Base-by-base conservation (phyloP, 2,329 filamentous ascomycete genomes). In the Colletotrichum ledebouriae region DNA sequence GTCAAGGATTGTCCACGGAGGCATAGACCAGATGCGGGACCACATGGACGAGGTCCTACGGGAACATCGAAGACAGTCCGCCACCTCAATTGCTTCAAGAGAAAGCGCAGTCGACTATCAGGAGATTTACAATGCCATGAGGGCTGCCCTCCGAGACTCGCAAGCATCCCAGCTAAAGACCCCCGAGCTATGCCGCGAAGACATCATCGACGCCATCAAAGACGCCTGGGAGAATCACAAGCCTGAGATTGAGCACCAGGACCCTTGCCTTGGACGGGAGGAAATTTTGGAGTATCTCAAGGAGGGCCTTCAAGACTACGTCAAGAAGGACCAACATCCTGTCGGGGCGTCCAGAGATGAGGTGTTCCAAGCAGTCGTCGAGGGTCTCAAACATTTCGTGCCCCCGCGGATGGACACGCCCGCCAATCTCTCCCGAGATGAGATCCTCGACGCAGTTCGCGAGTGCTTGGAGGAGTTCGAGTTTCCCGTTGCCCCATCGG, bases 141-240 rank as follows among this genome's bases (percentile, higher is more conserved):
- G 92, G 72, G 89, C 90, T 62, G 94, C 94, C 10, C 82, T 90
- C 29, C 86, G 87, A 70, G 91, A 92, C 72, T 84, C 87, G 5
- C 84, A 89, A 63, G 82, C 83, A 3, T 79, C 77, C 34, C 79
- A 84, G 72, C 29, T 78, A 83, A 59, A 80, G 76, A 82, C 80
- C 42, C 81, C 80, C 10, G 80, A 83, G n/a, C 80, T 93, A 53
- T 90, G 89, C 73, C 89, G 92, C 72, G 93, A 97, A 56, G 93
- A 97, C 67, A 93, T 98, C 41, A 87, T 98, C 2, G 87, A 92
- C 33, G 94, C 94, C 3, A 92, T 98, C 13, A 90, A 90, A 73
- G 94, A 97, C 73, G 95, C 94, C 1, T 97, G 94, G 89, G 95
- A 98, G 76, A 93, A 90, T 61, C 97, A 97, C 80, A 97, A 97